Percentiles rank a stretch among this genome's conserved stretches.
Evolutionary conservation across 2,329 filamentous ascomycete species (phyloP).

Genomic region (Graphium sp.): DNA sequence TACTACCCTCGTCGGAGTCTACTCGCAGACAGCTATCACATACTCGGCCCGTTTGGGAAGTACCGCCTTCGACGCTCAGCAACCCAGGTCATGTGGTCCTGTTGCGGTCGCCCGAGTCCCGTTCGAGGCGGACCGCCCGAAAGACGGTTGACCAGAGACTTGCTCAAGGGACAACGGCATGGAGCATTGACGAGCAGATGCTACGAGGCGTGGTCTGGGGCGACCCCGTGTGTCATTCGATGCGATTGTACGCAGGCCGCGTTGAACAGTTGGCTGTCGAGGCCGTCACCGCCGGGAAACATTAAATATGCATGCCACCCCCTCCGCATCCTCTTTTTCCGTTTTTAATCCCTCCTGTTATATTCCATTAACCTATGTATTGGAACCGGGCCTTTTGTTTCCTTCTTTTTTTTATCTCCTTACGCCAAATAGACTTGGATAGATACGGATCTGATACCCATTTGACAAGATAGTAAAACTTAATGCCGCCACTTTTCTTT

Average conservation of each 20-base stretch:
- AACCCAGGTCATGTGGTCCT: conserved; percentile 55
- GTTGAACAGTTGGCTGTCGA: conserved; percentile 56
- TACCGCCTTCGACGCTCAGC: conserved; percentile 50
- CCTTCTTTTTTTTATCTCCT: too few relatives aligned
- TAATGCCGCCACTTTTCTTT: too few relatives aligned
- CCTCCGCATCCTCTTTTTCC: too few relatives aligned
- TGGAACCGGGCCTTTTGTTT: too few relatives aligned
- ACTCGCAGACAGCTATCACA: background rate
- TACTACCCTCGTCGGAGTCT: background rate
- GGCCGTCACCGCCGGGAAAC: conserved; percentile 12
- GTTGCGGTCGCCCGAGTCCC: conserved; percentile 32
- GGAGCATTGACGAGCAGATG: conserved; percentile 50
- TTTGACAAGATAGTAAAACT: too few relatives aligned
- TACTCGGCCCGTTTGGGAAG: conserved; percentile 31
- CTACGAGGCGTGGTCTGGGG: conserved; percentile 61
- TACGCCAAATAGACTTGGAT: too few relatives aligned
- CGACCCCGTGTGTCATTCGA: conserved; percentile 64
- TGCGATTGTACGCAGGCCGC: conserved; percentile 58
- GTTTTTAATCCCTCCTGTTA: too few relatives aligned
- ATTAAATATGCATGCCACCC: too few relatives aligned
- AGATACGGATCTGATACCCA: too few relatives aligned
- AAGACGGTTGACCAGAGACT: conserved; percentile 32
- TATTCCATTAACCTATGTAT: too few relatives aligned
- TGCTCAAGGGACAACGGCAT: conserved; percentile 45
- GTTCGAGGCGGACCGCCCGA: conserved; percentile 19